Base-by-base conservation (phyloP, 495 filamentous ascomycete species). In the Cercophora sp. region DNA sequence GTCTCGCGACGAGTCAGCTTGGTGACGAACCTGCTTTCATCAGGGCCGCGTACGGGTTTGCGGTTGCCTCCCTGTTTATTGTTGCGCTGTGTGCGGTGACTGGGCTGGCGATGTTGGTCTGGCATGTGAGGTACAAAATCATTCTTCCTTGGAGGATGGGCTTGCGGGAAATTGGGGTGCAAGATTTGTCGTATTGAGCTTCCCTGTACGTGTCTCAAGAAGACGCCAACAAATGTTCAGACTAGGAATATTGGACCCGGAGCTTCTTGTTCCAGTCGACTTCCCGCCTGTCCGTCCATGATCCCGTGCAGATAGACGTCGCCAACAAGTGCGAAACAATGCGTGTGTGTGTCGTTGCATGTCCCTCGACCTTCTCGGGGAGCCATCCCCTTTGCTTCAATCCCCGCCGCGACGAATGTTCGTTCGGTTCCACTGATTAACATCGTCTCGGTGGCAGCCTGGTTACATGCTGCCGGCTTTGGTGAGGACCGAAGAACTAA, bases 281-380 rank as follows among this genome's bases (percentile, higher is more conserved):
- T 13, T 6, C 8, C 29, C 6, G 35, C 60, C 23, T 66, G 43
- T 4, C 64, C 64, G 35, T 59, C 13, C 58, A 69, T 64, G 39
- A 56, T 52, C 0, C 57, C 62, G 47, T 67, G 61, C 18, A 67
- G 46, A 51, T 67, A 67, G 4, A 46, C 59, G 36, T 64, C 61
- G 5, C 64, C 64, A 32, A 67, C 52, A 19, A 67, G n/a, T 5
- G 31, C 15, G 46, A 53, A 64, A 15, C 37, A 19, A 4, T 44
- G 25, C 39, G 2, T 4, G 25, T 53, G 50, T 10, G 20, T 1
- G 11, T 24, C 20, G 16, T 39, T 53, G 50, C 50, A 53, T 8
- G 31, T 51, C 8, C 25, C 34, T 19, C 26, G 32, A 32, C 29
- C 29, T 6, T 6, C 29, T 13, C 13, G 29, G 13, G 29, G 29